Base-by-base conservation (phyloP, 192 early-diverging fungal species). In the Entrophospora sp. region DNA sequence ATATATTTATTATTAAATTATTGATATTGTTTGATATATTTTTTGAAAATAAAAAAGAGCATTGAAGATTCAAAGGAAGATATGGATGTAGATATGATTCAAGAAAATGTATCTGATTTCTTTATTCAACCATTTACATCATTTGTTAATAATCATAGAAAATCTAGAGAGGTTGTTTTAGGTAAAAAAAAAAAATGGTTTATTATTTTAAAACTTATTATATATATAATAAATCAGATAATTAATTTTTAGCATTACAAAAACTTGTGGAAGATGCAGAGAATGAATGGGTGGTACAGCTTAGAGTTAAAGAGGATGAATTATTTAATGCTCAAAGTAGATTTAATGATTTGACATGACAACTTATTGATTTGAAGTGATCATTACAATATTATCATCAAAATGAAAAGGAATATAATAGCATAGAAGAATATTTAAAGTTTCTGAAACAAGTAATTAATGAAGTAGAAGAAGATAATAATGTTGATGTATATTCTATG, bases 211-310 rank as follows among this genome's bases (percentile, higher is more conserved):
- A 28, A 7, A 35, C 1, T 25, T 13, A 31, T 35, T 0, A 25
- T 14, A 28, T 16, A 20, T 16, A n/a, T 20, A 64, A 1, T 51
- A 6, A 9, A 9, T 9, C 2, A 20, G 3, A 12, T 4, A 14
- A 51, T 52, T n/a, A 64, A 0, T 12, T 12, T 48, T 37, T 60
- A 80, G 81, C 75, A 46, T 80, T 91, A 30, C 88, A 89, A 69
- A 81, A 79, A 59, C 72, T 89, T 53, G 79, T 89, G 40, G 73
- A 83, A 12, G 82, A 85, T 14, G 63, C 89, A n/a, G 89, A 91
- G 61, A 74, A 76, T 0, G 83, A 91, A 31, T 88, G 83, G 65
- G 69, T 78, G 1, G 81, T 78, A 9, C 80, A 87, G 38, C 74
- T 89, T 38, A 68, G 74, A 49, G 37, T 70, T 30, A 81, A 85